These are phyloP conservation scores for Drechslerella coelobrocha DNA, from an alignment of 2,329 filamentous ascomycete genomes.

Conservation along the genomic window DNA sequence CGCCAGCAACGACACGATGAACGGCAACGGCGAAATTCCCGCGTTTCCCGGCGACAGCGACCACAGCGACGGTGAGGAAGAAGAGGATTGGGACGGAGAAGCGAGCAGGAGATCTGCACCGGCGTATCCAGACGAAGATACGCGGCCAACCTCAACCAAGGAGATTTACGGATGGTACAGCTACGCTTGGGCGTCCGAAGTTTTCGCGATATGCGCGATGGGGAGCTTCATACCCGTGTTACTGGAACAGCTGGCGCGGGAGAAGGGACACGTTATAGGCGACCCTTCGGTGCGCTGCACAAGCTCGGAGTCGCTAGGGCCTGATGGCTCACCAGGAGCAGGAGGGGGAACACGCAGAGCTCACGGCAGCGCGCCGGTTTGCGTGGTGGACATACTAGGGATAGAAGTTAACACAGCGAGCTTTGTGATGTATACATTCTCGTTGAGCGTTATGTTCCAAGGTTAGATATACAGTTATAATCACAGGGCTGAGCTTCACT, in stretches of 20 bases:
- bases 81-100: conserved; percentile 12
- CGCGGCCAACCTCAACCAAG: conserved; percentile 81
- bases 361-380: conserved; percentile 63
- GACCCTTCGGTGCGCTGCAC: conserved; percentile 77
- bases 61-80: conserved; percentile 11
- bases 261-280: conserved; percentile 83
- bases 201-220: conserved; percentile 89
- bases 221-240: conserved; percentile 95
- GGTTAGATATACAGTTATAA: conserved; percentile 5
- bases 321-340: conserved; percentile 22
- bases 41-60: conserved; percentile 54
- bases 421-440: conserved; percentile 99
- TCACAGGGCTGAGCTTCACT: background rate
- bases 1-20: conserved; percentile 31
- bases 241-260: conserved; percentile 88
- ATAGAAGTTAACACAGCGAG: conserved; percentile 91
- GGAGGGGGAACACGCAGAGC: conserved; percentile 12
- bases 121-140: conserved; percentile 82
- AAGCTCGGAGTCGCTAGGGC: conserved; percentile 47
- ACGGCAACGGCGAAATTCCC: conserved; percentile 51
- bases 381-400: conserved; percentile 81
- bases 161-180: conserved; percentile 95
- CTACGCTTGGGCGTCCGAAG: conserved; percentile 95
- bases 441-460: conserved; percentile 71
- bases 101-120: conserved; percentile 56